phyloP scores from a whole-genome alignment of 163 green algal species.

The Trebouxiophyceae sp. region DNA sequence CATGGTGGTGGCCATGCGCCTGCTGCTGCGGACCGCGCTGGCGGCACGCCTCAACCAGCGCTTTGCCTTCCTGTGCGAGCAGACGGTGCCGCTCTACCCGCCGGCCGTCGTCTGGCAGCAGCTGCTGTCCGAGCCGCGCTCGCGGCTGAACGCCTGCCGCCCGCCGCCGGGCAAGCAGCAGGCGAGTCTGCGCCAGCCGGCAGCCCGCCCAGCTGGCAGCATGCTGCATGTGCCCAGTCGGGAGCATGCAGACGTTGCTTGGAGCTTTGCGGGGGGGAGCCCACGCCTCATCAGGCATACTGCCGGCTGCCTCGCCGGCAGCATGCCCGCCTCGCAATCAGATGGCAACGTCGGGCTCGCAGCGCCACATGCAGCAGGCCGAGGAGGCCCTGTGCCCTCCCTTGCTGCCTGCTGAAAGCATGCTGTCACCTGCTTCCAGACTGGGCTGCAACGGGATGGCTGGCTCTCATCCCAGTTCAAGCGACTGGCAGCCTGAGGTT shows the following conservation, averaged over 20 bases:
- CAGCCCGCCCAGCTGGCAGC: neutral
- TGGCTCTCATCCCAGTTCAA: no score
- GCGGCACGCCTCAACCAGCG: neutral
- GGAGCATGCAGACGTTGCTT: no score
- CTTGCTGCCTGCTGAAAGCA: neutral
- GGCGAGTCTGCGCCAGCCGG: no score
- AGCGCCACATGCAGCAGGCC: neutral
- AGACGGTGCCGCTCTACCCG: slow-evolving; percentile 6
- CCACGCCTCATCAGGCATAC: neutral
- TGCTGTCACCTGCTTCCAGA: neutral
- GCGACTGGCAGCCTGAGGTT: no score
- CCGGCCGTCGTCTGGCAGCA: slow-evolving; percentile 7
- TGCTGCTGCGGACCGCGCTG: neutral
- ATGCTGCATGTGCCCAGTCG: neutral
- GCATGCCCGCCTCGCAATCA: neutral
- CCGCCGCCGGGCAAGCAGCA: neutral
- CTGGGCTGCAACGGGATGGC: neutral
- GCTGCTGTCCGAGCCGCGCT: slow-evolving; percentile 3
- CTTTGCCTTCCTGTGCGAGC: slow-evolving; percentile 6
- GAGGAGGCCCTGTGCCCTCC: no score
- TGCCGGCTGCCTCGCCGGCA: neutral
- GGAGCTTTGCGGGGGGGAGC: no score
- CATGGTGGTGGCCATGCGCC: slow-evolving; percentile 20
- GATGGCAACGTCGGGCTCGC: neutral
- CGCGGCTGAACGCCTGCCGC: slow-evolving; percentile 1